Conservation (phyloP, 305 asterid species). For the Rubia tinctorum region DNA sequence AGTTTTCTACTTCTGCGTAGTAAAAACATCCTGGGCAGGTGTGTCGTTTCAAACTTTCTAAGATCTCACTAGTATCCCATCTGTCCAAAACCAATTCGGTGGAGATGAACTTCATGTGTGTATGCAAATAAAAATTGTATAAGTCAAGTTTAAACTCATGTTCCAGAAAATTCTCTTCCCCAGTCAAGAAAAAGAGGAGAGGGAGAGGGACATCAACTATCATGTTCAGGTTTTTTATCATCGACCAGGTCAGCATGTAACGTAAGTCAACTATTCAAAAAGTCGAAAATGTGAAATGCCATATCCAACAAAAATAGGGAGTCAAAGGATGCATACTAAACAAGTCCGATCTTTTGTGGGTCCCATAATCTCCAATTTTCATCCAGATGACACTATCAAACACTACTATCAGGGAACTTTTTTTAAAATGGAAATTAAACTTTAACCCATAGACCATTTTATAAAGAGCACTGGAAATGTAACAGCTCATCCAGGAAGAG, state of each 20-base stretch:
- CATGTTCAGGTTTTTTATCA: background rate
- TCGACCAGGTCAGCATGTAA: conserved; percentile 1
- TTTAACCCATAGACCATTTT: background rate
- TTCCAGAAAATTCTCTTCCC: background rate
- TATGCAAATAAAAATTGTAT: background rate
- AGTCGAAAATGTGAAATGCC: background rate
- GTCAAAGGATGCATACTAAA: background rate
- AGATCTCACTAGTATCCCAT: background rate
- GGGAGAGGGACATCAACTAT: background rate
- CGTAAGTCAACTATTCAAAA: background rate
- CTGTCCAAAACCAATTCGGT: background rate
- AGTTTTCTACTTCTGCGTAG: background rate
- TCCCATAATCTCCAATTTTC: background rate
- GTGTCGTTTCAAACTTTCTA: background rate
- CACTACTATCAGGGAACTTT: background rate
- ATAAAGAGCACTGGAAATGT: background rate
- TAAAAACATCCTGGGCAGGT: background rate
- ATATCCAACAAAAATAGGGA: background rate
- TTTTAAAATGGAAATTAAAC: background rate
- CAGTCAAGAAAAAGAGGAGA: background rate
- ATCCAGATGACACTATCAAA: background rate
- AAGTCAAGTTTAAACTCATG: background rate
- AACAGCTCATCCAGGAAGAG: background rate
- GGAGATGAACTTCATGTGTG: background rate
- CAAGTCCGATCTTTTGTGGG: background rate